Evolutionary conservation across 805 yeast species (phyloP), one percentile per base, ranked within the genome.

Genomic region (Starmerella apicola): DNA sequence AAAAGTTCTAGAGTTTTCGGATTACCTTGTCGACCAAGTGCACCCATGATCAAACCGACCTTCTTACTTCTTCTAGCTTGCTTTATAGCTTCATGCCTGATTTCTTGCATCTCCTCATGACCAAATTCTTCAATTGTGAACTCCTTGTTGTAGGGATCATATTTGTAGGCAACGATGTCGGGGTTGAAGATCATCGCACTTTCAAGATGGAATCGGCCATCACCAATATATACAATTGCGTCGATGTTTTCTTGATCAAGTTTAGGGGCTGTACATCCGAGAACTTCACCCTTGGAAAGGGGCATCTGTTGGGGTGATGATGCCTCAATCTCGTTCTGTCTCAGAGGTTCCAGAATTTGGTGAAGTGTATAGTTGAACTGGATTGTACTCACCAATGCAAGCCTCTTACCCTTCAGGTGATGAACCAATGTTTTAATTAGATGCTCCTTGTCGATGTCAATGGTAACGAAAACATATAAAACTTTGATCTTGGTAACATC

Each of bases 131-230:
- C 98, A 34, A 79, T 62, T 1, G 98, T 86, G 61, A 91, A 84
- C 55, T 81, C 85, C 46, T 94, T 69, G 15, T 85, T 81, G 57
- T 91, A 91, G 9, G 98, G 98, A 56, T 91, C 98, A 57, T 91
- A 91, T 52, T 95, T 73, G 60, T 67, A 91, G 0, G 97, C 97
- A 0, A 93, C 93, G 15, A 88, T 71, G 4, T 74, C 74, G 0
- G 98, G 98, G 56, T 91, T 91, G 59, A 86, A 97, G 41, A 91
- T 91, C 97, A 91, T 88, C 5, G 96, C 84, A 37, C 88, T 75
- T 57, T 91, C 98, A 32, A 91, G 64, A 60, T 91, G 98, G 62
- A 91, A 91, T 37, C 98, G 64, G 12, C 98, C 98, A 60, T 91
- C 98, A 25, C 98, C 98, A 18, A 91, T 67, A 54, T 88, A 91